Evolutionary conservation across 345 rosid genomes (phyloP).

Genomic region (Orychophragmus violaceus): DNA sequence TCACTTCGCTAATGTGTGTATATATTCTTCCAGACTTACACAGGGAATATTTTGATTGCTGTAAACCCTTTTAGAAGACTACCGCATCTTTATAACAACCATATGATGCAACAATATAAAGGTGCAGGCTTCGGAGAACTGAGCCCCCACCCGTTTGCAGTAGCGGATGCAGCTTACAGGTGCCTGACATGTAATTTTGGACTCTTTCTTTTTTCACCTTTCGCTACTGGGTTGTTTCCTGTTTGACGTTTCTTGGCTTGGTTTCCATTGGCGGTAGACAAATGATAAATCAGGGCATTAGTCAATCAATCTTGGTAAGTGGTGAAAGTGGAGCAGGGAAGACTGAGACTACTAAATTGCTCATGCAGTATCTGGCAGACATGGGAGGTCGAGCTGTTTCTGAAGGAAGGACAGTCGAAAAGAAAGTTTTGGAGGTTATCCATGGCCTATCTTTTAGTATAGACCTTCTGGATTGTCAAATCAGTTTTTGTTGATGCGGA

Average conservation of each 20-base stretch:
- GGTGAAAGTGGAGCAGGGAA: slow-evolving; percentile 99
- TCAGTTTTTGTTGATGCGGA: background rate
- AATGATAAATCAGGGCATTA: slow-evolving; percentile 82
- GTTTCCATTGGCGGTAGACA: slow-evolving; percentile 49
- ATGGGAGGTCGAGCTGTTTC: slow-evolving; percentile 96
- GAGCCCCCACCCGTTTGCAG: slow-evolving; percentile 96
- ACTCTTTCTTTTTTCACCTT: background rate
- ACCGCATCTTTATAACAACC: slow-evolving; percentile 76
- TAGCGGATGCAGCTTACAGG: slow-evolving; percentile 98
- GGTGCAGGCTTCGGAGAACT: slow-evolving; percentile 89
- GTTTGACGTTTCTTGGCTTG: slow-evolving; percentile 1
- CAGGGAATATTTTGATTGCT: slow-evolving; percentile 89
- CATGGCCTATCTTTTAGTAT: background rate
- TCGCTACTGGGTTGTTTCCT: background rate
- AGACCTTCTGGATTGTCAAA: slow-evolving; percentile 9
- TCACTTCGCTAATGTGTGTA: no score
- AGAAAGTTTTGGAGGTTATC: slow-evolving; percentile 91
- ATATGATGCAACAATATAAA: slow-evolving; percentile 93
- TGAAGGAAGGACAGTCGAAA: slow-evolving; percentile 82
- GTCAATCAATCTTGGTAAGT: slow-evolving; percentile 92
- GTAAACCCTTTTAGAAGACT: slow-evolving; percentile 86
- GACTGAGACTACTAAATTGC: slow-evolving; percentile 89
- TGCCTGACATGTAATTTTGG: slow-evolving; percentile 22
- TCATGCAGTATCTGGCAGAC: slow-evolving; percentile 95
- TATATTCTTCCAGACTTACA: no score